Conservation (phyloP, 306 rosid genomes). For the Leucaena leucocephala region DNA sequence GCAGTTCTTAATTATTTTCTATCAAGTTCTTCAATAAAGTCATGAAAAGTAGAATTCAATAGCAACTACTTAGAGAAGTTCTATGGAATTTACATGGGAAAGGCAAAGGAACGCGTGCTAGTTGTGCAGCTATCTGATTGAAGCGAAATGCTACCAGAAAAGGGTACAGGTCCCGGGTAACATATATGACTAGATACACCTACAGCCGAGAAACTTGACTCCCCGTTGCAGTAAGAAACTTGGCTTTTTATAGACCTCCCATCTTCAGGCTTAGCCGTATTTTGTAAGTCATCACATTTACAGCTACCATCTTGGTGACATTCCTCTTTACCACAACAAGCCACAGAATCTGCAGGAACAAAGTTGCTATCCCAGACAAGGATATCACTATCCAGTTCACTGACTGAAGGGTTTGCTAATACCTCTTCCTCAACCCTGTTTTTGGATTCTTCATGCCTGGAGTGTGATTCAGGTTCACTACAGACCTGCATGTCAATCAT, state of each 20-base stretch:
- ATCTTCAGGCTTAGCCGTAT: slow-evolving; percentile 20
- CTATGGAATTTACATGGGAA: slow-evolving; percentile 64
- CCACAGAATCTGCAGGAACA: slow-evolving; percentile 41
- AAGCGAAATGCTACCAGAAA: slow-evolving; percentile 82
- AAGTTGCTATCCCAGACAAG: slow-evolving; percentile 30
- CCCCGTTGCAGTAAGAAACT: slow-evolving; percentile 45
- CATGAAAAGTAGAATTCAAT: not conserved
- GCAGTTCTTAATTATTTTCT: not conserved
- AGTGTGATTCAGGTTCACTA: slow-evolving; percentile 30
- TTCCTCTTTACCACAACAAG: slow-evolving; percentile 43
- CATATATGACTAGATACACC: slow-evolving; percentile 53
- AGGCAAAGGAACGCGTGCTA: slow-evolving; percentile 94
- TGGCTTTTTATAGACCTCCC: slow-evolving; percentile 37
- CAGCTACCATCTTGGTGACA: slow-evolving; percentile 30
- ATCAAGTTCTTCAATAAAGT: not conserved
- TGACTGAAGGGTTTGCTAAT: slow-evolving; percentile 23
- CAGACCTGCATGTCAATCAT: slow-evolving; percentile 48
- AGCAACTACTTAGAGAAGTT: not conserved
- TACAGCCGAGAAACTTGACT: slow-evolving; percentile 60
- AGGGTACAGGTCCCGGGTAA: slow-evolving; percentile 65
- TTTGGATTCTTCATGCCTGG: slow-evolving; percentile 34
- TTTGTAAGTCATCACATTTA: slow-evolving; percentile 38
- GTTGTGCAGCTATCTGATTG: slow-evolving; percentile 96
- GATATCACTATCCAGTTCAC: slow-evolving; percentile 38
- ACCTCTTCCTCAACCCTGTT: slow-evolving; percentile 34